These are phyloP conservation scores for Porcisia hertigi DNA, from an alignment of 208 protist species.

Conservation along the genomic window DNA sequence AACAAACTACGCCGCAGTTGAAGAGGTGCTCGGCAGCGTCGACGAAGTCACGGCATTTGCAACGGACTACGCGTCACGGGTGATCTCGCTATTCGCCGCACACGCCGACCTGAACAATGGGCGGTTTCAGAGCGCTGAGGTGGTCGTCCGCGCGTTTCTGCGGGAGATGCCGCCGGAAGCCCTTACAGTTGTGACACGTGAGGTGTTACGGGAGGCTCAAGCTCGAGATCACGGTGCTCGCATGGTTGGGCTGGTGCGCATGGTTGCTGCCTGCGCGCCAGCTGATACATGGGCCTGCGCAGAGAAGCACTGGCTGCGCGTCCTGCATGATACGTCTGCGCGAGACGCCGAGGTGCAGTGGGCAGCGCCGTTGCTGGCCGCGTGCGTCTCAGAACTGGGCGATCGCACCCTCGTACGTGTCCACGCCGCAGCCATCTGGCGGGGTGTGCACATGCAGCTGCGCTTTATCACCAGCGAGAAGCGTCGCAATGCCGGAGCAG, in stretches of 20 bases:
- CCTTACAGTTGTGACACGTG: slow-evolving; percentile 10
- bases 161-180: slow-evolving; percentile 19
- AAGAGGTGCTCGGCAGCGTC: slow-evolving; percentile 3
- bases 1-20: slow-evolving; percentile 13
- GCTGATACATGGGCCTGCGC: slow-evolving; percentile 43
- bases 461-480: slow-evolving; percentile 21
- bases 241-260: slow-evolving; percentile 35
- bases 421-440: slow-evolving; percentile 12
- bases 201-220: slow-evolving; percentile 19
- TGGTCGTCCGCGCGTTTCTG: slow-evolving; percentile 14
- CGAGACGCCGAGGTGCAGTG: slow-evolving; percentile 38
- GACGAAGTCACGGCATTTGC: slow-evolving; percentile 23
- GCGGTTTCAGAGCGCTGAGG: neutral
- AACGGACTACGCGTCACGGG: slow-evolving; percentile 8
- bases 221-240: slow-evolving; percentile 31
- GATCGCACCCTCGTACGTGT: slow-evolving; percentile 4
- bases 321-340: slow-evolving; percentile 25
- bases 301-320: slow-evolving; percentile 33
- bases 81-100: slow-evolving; percentile 25
- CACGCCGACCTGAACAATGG: slow-evolving; percentile 7
- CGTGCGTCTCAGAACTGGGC: slow-evolving; percentile 40
- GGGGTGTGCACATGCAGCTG: slow-evolving; percentile 19
- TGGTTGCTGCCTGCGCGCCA: slow-evolving; percentile 35
- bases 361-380: slow-evolving; percentile 44
- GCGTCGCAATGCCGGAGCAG: slow-evolving; percentile 11